Percentiles rank a stretch among this genome's conserved stretches.
phyloP scores from a whole-genome alignment of 2,329 filamentous ascomycete species.

The Mycogone perniciosa region DNA sequence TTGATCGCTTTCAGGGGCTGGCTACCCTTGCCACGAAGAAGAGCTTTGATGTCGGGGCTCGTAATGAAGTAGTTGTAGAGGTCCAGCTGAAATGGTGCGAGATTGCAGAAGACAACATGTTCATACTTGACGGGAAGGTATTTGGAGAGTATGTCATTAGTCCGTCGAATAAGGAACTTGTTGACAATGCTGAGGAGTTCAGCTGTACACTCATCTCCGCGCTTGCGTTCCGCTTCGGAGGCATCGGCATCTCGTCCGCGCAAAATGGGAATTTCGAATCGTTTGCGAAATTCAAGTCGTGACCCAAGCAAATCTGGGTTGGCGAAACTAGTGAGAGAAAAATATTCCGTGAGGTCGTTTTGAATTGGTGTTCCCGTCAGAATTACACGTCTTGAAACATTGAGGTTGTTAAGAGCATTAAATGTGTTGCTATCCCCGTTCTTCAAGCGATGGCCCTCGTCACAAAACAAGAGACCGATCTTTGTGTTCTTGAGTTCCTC shows the following conservation, averaged over 20 bases:
- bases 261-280: conserved; percentile 87
- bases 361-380: conserved; percentile 96
- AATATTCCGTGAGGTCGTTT: conserved; percentile 98
- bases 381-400: conserved; percentile 87
- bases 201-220: conserved; percentile 73
- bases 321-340: conserved; percentile 90
- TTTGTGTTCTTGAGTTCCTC: conserved; percentile 84
- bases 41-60: conserved; percentile 86
- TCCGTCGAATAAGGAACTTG: conserved; percentile 96
- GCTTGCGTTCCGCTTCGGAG: conserved; percentile 71
- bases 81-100: conserved; percentile 85
- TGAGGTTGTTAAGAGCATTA: conserved; percentile 79
- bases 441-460: conserved; percentile 93
- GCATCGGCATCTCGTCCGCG: conserved; percentile 87
- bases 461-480: conserved; percentile 89
- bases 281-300: conserved; percentile 84
- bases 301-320: conserved; percentile 90
- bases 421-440: conserved; percentile 97
- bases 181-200: conserved; percentile 85
- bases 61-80: conserved; percentile 97
- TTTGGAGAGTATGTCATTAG: conserved; percentile 96
- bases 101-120: conserved; percentile 95
- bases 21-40: conserved; percentile 88
- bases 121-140: conserved; percentile 98
- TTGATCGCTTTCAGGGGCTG: conserved; percentile 96